A percentile compares a stretch with the other conserved stretches of the same genome.
Evolutionary conservation across 352 stramenopile genomes (phyloP).

Genomic region (Hyaloperonospora arabidopsidis): DNA sequence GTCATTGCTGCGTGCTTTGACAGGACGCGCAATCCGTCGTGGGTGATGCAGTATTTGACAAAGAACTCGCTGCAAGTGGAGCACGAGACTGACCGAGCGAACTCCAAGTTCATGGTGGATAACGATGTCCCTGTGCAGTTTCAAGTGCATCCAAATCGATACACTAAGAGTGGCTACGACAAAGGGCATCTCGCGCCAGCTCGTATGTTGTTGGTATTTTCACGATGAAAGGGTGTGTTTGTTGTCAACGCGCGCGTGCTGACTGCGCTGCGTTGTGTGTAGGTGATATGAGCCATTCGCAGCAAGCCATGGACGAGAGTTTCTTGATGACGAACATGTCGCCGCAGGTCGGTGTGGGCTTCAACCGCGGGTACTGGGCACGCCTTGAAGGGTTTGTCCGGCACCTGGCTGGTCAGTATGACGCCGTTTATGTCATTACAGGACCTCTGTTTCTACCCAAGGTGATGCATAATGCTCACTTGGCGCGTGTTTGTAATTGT

Average conservation of each 20-base stretch:
- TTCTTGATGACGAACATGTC: conserved; percentile 95
- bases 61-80: conserved; percentile 52
- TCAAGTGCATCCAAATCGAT: conserved; percentile 83
- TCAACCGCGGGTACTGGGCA: conserved; percentile 87
- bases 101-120: conserved; percentile 86
- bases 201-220: conserved; percentile 23
- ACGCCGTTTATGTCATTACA: conserved; percentile 86
- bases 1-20: not conserved
- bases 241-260: not conserved
- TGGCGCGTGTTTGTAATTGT: too few species aligned
- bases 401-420: conserved; percentile 67
- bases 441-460: conserved; percentile 90
- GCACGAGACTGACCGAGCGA: conserved; percentile 71
- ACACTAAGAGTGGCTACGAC: conserved; percentile 89
- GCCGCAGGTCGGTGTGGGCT: conserved; percentile 83
- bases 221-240: not conserved
- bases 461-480: conserved; percentile 17
- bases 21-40: conserved; percentile 78
- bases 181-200: conserved; percentile 91
- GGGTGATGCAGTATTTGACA: conserved; percentile 81
- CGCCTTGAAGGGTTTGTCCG: conserved; percentile 82
- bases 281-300: conserved; percentile 83
- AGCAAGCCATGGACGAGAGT: conserved; percentile 87
- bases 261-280: conserved; percentile 1
- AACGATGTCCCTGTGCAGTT: conserved; percentile 58